phyloP scores from a whole-genome alignment of 1,284 basidiomycete species.

The Tetrapyrgos nigripes region DNA sequence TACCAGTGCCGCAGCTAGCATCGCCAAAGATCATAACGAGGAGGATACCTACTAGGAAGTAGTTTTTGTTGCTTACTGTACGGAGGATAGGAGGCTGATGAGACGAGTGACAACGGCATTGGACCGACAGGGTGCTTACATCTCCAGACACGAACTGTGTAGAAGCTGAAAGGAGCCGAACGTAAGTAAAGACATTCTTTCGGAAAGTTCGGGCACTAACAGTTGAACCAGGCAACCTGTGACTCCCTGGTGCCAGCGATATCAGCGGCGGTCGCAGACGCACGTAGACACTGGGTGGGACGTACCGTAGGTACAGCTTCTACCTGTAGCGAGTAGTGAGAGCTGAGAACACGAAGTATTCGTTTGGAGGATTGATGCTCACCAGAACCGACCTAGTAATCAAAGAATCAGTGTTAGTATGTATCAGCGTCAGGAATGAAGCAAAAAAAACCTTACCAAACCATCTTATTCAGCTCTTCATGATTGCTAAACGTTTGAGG shows the following conservation, averaged over 20 bases:
- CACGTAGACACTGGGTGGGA: background rate
- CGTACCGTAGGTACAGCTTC: constrained; percentile 18
- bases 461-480: constrained; percentile 11
- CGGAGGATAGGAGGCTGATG: background rate
- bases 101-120: background rate
- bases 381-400: constrained; percentile 17
- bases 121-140: constrained; percentile 1
- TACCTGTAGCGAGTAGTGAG: background rate
- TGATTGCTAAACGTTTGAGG: constrained; percentile 13
- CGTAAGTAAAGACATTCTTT: background rate
- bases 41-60: constrained; percentile 10
- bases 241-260: constrained; percentile 9
- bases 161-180: constrained; percentile 9
- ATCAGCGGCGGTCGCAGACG: background rate
- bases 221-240: constrained; percentile 17
- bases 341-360: background rate
- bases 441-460: constrained; percentile 9
- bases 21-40: constrained; percentile 12
- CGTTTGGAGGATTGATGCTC: background rate
- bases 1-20: constrained; percentile 18
- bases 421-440: background rate
- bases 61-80: constrained; percentile 19
- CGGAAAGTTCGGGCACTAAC: constrained; percentile 8
- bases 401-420: background rate
- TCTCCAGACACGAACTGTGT: constrained; percentile 16